Evolutionary conservation across 2,329 filamentous ascomycete genomes (phyloP).

Genomic region (Xylariales sp.): DNA sequence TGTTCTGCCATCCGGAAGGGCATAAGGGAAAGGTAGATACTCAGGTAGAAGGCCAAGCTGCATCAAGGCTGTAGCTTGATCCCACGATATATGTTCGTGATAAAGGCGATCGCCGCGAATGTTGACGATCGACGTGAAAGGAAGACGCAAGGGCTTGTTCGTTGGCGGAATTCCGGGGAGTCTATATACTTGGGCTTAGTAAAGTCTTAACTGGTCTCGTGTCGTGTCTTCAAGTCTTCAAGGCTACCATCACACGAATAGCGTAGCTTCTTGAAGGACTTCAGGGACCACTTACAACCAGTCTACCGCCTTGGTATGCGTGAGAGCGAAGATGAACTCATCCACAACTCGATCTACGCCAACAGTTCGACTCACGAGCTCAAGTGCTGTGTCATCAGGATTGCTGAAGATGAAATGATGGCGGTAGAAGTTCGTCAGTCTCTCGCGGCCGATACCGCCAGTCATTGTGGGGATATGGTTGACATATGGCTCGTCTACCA

Average conservation of each 20-base stretch:
- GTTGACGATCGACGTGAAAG: conserved; percentile 62
- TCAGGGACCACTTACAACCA: conserved; percentile 54
- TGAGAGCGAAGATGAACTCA: conserved; percentile 63
- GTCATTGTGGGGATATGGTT: conserved; percentile 71
- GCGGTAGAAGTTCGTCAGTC: conserved; percentile 63
- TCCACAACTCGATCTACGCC: conserved; percentile 69
- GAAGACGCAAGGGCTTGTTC: conserved; percentile 47
- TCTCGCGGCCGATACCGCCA: conserved; percentile 63
- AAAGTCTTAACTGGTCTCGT: background rate
- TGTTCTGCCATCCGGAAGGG: conserved; percentile 34
- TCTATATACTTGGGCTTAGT: background rate
- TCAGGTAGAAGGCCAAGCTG: conserved; percentile 61
- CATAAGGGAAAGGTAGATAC: conserved; percentile 59
- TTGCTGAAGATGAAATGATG: conserved; percentile 74
- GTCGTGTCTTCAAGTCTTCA: no score
- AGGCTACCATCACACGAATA: no score
- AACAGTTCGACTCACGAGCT: conserved; percentile 67
- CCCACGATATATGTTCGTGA: conserved; percentile 69
- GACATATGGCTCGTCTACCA: conserved; percentile 75
- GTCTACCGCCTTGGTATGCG: conserved; percentile 58
- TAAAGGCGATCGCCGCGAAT: conserved; percentile 64
- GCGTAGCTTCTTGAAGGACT: no score
- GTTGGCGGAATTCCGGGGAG: conserved; percentile 55
- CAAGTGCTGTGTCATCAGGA: conserved; percentile 59
- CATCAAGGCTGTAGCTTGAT: conserved; percentile 57